Percentiles rank a stretch among this genome's conserved stretches.
phyloP scores from a whole-genome alignment of 2,329 filamentous ascomycete species.

The Monosporascus ibericus region DNA sequence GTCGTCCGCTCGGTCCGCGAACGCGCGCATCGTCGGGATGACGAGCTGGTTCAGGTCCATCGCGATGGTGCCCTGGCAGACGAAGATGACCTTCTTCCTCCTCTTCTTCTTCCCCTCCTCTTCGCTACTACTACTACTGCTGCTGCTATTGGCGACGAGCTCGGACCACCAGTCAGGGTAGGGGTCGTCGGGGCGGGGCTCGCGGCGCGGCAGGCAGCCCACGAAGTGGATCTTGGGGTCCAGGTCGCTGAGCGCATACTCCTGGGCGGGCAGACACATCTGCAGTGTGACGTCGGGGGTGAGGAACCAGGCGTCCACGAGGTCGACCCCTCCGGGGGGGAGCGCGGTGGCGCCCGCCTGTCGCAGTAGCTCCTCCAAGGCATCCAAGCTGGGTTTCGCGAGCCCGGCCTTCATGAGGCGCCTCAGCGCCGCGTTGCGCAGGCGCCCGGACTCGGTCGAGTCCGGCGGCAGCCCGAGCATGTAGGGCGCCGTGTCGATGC shows the following conservation, averaged over 20 bases:
- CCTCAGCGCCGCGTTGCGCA: slow-evolving; percentile 25
- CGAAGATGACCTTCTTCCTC: slow-evolving; percentile 36
- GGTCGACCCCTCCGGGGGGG: slow-evolving; percentile 4
- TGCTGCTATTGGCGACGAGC: slow-evolving; percentile 26
- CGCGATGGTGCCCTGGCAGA: slow-evolving; percentile 42
- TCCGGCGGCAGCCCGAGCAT: slow-evolving; percentile 33
- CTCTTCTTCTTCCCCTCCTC: slow-evolving; percentile 1
- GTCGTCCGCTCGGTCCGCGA: slow-evolving; percentile 33
- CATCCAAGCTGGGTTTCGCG: not conserved
- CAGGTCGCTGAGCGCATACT: slow-evolving; percentile 29
- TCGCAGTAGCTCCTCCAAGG: not conserved
- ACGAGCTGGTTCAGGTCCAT: slow-evolving; percentile 34
- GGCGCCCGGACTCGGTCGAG: slow-evolving; percentile 27
- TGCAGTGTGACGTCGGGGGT: slow-evolving; percentile 29
- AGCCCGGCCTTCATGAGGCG: slow-evolving; percentile 9
- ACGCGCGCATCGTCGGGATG: slow-evolving; percentile 36
- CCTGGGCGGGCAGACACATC: slow-evolving; percentile 28
- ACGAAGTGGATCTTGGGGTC: slow-evolving; percentile 34
- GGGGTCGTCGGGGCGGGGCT: slow-evolving; percentile 18
- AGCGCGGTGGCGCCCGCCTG: slow-evolving; percentile 5
- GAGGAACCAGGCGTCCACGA: slow-evolving; percentile 23
- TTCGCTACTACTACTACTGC: not conserved
- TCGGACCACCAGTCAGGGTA: slow-evolving; percentile 41
- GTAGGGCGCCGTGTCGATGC: slow-evolving; percentile 33
- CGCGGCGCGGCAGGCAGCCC: slow-evolving; percentile 33